Evolutionary conservation across 2,329 filamentous ascomycete species (phyloP).

Genomic region (Trichoderma sp.): DNA sequence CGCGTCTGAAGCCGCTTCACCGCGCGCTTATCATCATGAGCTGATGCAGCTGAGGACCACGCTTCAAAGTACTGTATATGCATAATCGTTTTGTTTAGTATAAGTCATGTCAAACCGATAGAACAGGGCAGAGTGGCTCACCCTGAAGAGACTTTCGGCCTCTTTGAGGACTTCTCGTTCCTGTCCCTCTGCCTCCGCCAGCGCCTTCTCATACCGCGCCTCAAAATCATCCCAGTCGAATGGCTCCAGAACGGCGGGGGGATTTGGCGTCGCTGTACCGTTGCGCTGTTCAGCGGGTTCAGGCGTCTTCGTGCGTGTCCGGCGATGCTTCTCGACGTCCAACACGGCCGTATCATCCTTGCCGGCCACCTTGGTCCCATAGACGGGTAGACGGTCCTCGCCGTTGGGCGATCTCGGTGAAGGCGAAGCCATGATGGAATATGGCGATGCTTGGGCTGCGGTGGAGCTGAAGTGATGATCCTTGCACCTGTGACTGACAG

Average conservation of each 20-base stretch:
- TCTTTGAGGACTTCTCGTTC: constrained; percentile 67
- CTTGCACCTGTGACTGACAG: background rate
- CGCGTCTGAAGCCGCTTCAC: constrained; percentile 79
- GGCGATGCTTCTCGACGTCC: constrained; percentile 24
- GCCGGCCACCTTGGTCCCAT: constrained; percentile 18
- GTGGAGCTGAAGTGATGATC: constrained; percentile 8
- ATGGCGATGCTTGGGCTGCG: background rate
- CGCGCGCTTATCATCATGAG: constrained; percentile 73
- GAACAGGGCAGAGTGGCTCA: constrained; percentile 32
- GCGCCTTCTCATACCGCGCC: constrained; percentile 62
- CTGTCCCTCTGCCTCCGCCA: constrained; percentile 58
- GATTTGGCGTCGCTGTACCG: constrained; percentile 42
- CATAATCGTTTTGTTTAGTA: background rate
- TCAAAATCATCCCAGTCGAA: constrained; percentile 82
- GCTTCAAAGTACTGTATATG: constrained; percentile 66
- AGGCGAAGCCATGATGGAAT: constrained; percentile 22
- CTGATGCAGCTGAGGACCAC: constrained; percentile 72
- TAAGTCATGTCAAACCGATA: background rate
- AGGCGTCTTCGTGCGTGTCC: constrained; percentile 34
- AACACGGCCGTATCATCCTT: constrained; percentile 25
- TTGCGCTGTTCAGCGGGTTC: constrained; percentile 37
- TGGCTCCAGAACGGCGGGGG: constrained; percentile 49
- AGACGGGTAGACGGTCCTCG: constrained; percentile 8
- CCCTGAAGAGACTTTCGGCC: constrained; percentile 65
- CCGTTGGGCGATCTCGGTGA: constrained; percentile 19